Conservation (phyloP, 768 basidiomycete genomes). For the Pholiota microspora region DNA sequence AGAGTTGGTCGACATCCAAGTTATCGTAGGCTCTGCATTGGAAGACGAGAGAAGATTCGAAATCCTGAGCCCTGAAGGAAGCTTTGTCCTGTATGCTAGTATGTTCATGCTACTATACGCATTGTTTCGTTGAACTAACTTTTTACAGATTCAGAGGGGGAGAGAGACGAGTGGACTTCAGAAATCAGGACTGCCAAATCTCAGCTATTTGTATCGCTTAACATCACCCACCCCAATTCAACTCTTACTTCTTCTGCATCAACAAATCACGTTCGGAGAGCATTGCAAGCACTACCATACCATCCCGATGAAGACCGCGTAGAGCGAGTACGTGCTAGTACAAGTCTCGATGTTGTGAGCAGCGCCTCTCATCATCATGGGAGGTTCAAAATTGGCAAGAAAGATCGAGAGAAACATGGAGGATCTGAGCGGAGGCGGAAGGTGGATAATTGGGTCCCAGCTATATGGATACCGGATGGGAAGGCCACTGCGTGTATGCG, state of each 20-base stretch:
- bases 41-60: constrained; percentile 65
- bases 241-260: constrained; percentile 78
- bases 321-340: constrained; percentile 25
- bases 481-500: constrained; percentile 85
- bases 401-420: constrained; percentile 18
- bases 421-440: constrained; percentile 40
- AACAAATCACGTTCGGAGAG: constrained; percentile 71
- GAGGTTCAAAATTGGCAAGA: constrained; percentile 11
- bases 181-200: constrained; percentile 71
- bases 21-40: constrained; percentile 53
- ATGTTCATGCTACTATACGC: background rate
- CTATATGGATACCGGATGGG: constrained; percentile 90
- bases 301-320: constrained; percentile 51
- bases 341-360: constrained; percentile 14
- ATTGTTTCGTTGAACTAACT: constrained; percentile 2
- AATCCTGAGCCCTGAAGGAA: constrained; percentile 72
- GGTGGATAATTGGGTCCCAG: constrained; percentile 85
- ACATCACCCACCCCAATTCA: constrained; percentile 72
- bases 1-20: constrained; percentile 73
- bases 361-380: constrained; percentile 4
- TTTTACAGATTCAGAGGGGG: constrained; percentile 46
- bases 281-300: constrained; percentile 72
- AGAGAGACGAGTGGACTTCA: constrained; percentile 64
- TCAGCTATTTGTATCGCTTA: constrained; percentile 66
- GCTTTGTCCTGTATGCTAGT: constrained; percentile 76